These are phyloP conservation scores for Pterocarpus santalinus DNA, from an alignment of 306 rosid genomes.

Conservation along the genomic window DNA sequence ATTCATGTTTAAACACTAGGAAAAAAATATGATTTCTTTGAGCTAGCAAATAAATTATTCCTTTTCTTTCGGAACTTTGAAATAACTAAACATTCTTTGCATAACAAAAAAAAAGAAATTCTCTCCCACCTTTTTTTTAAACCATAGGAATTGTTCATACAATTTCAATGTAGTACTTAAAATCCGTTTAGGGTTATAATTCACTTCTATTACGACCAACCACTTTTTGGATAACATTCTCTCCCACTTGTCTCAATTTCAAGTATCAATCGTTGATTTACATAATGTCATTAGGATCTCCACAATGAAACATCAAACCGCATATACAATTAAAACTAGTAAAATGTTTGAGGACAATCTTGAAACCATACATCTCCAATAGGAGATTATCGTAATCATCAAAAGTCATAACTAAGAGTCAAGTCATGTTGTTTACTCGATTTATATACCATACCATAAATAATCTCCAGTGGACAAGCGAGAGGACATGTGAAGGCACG, in stretches of 20 bases:
- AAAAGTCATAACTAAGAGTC: too few species aligned
- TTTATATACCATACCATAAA: not conserved
- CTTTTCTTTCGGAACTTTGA: not conserved
- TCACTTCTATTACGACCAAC: too few species aligned
- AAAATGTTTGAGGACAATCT: not conserved
- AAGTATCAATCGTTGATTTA: not conserved
- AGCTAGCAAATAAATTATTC: not conserved
- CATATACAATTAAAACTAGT: not conserved
- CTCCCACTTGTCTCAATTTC: slow-evolving; percentile 13
- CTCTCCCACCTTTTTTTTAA: too few species aligned
- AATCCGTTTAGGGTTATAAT: too few species aligned
- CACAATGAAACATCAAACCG: not conserved
- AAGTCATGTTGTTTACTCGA: not conserved
- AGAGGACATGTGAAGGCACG: not conserved
- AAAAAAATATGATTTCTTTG: not conserved
- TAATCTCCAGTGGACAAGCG: not conserved
- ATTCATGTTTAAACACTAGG: too few species aligned
- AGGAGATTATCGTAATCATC: not conserved
- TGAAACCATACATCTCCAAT: not conserved
- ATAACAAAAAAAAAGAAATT: too few species aligned
- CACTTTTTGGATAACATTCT: too few species aligned
- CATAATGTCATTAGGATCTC: not conserved
- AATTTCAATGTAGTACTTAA: too few species aligned
- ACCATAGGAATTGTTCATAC: too few species aligned
- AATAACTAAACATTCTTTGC: not conserved